A percentile compares a stretch with the other conserved stretches of the same genome.
phyloP scores from a whole-genome alignment of 805 yeast species.

The Candida loeiensis region DNA sequence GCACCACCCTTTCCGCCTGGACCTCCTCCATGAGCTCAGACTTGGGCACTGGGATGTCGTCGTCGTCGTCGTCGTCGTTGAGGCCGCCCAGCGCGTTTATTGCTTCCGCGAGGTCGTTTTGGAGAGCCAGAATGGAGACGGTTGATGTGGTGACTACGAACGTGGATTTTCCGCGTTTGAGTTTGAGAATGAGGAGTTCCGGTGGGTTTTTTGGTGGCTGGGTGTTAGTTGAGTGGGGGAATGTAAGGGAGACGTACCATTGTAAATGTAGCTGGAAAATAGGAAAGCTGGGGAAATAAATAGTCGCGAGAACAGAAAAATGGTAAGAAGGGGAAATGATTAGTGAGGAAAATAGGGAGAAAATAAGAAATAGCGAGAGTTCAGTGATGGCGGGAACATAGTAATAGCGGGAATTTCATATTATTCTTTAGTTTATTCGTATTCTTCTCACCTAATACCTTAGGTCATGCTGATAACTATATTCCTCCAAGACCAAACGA shows the following conservation, averaged over 20 bases:
- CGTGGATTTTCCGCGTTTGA: constrained; percentile 31
- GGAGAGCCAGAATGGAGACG: constrained; percentile 18
- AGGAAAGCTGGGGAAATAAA: neutral
- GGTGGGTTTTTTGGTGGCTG: constrained; percentile 7
- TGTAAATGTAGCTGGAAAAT: neutral
- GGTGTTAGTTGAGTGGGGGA: neutral
- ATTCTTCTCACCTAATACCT: no score
- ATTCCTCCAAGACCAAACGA: no score
- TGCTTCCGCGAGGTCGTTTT: constrained; percentile 28
- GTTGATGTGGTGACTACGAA: constrained; percentile 26
- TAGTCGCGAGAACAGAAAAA: neutral
- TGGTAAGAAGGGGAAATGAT: neutral
- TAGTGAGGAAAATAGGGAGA: no score
- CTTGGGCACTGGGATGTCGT: constrained; percentile 35
- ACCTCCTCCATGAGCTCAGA: constrained; percentile 33
- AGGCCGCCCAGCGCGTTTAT: constrained; percentile 49
- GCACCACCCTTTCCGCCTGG: constrained; percentile 23
- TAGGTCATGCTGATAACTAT: no score
- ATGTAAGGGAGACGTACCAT: neutral
- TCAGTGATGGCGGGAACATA: no score
- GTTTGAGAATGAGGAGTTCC: constrained; percentile 29
- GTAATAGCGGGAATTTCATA: no score
- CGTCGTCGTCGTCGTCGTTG: constrained; percentile 16
- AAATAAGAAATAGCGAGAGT: no score
- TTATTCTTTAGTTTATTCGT: no score